phyloP scores from a whole-genome alignment of 495 filamentous ascomycete species.

The Penicillium roqueforti region DNA sequence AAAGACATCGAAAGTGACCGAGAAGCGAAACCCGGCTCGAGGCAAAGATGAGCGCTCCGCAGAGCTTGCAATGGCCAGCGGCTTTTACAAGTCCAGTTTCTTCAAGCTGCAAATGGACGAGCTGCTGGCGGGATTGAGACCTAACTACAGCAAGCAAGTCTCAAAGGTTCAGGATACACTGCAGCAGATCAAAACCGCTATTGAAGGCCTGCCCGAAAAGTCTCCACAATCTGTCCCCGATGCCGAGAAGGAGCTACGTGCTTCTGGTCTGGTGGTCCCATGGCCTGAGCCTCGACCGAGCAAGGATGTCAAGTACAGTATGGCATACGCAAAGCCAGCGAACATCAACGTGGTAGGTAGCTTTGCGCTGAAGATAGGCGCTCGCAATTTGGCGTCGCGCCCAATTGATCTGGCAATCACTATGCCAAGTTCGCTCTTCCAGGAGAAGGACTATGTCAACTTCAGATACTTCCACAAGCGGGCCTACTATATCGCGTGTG shows the following conservation, averaged over 20 bases:
- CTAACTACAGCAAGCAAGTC: constrained; percentile 64
- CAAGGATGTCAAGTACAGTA: constrained; percentile 70
- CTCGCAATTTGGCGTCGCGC: constrained; percentile 52
- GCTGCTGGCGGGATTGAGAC: constrained; percentile 62
- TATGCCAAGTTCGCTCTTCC: constrained; percentile 76
- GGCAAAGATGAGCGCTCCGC: constrained; percentile 31
- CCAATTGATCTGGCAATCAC: constrained; percentile 77
- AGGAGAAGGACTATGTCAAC: constrained; percentile 92
- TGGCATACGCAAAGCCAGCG: constrained; percentile 69
- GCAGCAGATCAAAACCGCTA: constrained; percentile 65
- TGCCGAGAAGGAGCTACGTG: constrained; percentile 62
- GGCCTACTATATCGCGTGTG: constrained; percentile 81
- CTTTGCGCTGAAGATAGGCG: constrained; percentile 71
- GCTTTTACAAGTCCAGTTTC: constrained; percentile 62
- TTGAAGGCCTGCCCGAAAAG: constrained; percentile 62
- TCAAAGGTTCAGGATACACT: constrained; percentile 63
- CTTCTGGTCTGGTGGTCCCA: constrained; percentile 64
- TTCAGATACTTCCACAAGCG: constrained; percentile 92
- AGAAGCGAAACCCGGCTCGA: constrained; percentile 10
- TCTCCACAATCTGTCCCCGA: constrained; percentile 56
- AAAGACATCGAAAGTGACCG: constrained; percentile 9
- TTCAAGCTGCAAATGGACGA: constrained; percentile 90
- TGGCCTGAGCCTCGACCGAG: constrained; percentile 75
- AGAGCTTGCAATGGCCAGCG: constrained; percentile 41
- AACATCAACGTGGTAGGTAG: constrained; percentile 86